These are phyloP conservation scores for Linderina pennispora DNA, from an alignment of 192 early-diverging fungal genomes.

Conservation along the genomic window DNA sequence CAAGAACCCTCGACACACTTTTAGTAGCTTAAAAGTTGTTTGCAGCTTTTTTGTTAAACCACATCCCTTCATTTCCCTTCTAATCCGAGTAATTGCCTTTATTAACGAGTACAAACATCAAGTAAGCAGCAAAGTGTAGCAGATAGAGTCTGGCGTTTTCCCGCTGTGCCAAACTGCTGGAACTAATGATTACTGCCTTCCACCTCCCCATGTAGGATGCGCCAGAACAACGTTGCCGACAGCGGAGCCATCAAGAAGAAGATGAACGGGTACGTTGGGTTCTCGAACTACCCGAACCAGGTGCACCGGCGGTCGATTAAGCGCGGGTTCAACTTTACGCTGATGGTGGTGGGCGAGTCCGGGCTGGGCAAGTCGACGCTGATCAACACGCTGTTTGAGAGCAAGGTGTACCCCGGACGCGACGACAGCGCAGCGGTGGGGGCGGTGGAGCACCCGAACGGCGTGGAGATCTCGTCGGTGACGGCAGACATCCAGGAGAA, in stretches of 20 bases:
- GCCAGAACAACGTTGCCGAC: no score
- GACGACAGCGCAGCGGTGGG: constrained; percentile 42
- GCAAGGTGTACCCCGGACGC: constrained; percentile 78
- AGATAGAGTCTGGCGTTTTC: no score
- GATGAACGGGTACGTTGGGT: constrained; percentile 85
- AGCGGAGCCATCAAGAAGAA: constrained; percentile 43
- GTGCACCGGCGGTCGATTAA: constrained; percentile 90
- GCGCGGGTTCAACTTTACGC: constrained; percentile 89
- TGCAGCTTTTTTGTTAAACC: no score
- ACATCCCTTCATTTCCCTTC: no score
- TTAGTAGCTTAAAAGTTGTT: no score
- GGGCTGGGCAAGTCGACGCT: constrained; percentile 96
- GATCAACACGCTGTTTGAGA: constrained; percentile 94
- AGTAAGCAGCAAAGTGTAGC: no score
- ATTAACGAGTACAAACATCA: no score
- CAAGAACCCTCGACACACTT: no score
- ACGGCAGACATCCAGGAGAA: constrained; percentile 91
- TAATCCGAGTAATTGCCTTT: no score
- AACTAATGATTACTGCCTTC: no score
- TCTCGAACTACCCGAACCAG: constrained; percentile 89
- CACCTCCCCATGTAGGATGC: constrained; percentile 7
- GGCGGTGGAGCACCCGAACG: constrained; percentile 51
- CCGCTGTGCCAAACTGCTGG: no score
- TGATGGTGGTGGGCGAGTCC: constrained; percentile 95
- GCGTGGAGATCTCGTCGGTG: constrained; percentile 70